A percentile compares a stretch with the other conserved stretches of the same genome.
Evolutionary conservation across 805 yeast species (phyloP).

Genomic region (Phaffomyces thermotolerans): DNA sequence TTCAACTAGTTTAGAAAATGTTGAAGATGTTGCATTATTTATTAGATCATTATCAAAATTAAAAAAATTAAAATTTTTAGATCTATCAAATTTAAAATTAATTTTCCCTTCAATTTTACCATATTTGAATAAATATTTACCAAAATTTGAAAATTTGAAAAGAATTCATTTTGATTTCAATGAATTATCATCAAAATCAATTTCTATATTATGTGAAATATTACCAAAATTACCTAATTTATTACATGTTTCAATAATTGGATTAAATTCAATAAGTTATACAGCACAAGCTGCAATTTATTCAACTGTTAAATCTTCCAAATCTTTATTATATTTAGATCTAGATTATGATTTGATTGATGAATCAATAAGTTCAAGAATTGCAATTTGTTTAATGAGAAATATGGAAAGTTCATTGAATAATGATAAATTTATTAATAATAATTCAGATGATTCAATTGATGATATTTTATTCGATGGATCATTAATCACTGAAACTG

Average conservation of each 20-base stretch:
- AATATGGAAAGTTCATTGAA: conserved; percentile 64
- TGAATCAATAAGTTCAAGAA: conserved; percentile 54
- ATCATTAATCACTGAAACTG: conserved; percentile 63
- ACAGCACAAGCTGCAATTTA: conserved; percentile 59
- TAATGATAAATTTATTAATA: conserved; percentile 11
- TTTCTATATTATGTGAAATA: conserved; percentile 56
- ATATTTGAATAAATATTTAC: conserved; percentile 55
- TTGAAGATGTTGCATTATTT: conserved; percentile 41
- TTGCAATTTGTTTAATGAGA: conserved; percentile 74
- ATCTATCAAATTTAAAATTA: conserved; percentile 61
- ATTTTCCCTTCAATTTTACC: conserved; percentile 58
- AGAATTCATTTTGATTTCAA: conserved; percentile 71
- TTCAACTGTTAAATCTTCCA: conserved; percentile 59
- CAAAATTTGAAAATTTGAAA: conserved; percentile 54
- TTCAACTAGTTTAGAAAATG: conserved; percentile 50
- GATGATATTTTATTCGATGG: conserved; percentile 75
- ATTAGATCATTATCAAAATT: conserved; percentile 45
- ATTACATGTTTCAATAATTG: conserved; percentile 61
- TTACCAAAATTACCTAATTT: conserved; percentile 61
- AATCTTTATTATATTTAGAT: conserved; percentile 59
- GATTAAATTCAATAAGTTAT: conserved; percentile 51
- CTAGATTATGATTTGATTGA: conserved; percentile 59
- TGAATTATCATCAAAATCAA: conserved; percentile 45
- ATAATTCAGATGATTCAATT: conserved; percentile 30
- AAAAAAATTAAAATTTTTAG: conserved; percentile 62